Base-by-base conservation (phyloP, 2,329 filamentous ascomycete genomes). In the Lojkania enalia region DNA sequence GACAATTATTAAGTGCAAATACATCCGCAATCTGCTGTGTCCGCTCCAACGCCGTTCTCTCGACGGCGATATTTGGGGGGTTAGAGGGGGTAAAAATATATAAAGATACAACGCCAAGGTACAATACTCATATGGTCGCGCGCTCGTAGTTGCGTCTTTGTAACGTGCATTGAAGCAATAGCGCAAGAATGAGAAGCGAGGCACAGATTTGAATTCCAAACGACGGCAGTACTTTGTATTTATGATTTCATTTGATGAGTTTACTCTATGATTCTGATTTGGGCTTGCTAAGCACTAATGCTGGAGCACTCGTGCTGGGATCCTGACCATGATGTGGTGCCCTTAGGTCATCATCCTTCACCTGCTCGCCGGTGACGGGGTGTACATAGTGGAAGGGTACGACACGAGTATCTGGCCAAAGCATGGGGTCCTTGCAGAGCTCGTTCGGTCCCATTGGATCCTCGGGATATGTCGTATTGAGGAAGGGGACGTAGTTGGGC, bases 321-420 rank as follows among this genome's bases (percentile, higher is more conserved):
- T 72, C 71, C 35, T 71, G 54, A 1, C 76, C 76, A 52, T 60
- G 79, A 38, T 63, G 56, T 3, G 77, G 77, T 18, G 77, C 76
- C 46, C 74, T 71, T 57, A 79, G 58, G 52, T 78, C 76, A 37
- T 77, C 75, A n/a, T 70, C 70, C 5, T 58, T 61, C 3, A 75
- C 69, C 48, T 57, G 62, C 55, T 72, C 64, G 4, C 77, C 76
- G 7, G 77, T 79, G 12, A 79, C 67, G 0, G 77, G 77, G 55
- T 80, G 77, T 6, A 65, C 67, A 50, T 80, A 79, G 52, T 80
- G 77, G 61, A 79, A 79, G 1, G 77, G 77, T 23, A 79, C 70
- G 3, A 80, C 77, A 29, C 77, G 71, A 4, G 76, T 79, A 53
- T 81, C 78, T 0, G 78, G 78, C 78, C 78, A 81, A 48, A 81